Percentiles rank a stretch among this genome's conserved stretches.
Conservation (phyloP, 345 rosid genomes). For the Arabidopsis suecica region DNA sequence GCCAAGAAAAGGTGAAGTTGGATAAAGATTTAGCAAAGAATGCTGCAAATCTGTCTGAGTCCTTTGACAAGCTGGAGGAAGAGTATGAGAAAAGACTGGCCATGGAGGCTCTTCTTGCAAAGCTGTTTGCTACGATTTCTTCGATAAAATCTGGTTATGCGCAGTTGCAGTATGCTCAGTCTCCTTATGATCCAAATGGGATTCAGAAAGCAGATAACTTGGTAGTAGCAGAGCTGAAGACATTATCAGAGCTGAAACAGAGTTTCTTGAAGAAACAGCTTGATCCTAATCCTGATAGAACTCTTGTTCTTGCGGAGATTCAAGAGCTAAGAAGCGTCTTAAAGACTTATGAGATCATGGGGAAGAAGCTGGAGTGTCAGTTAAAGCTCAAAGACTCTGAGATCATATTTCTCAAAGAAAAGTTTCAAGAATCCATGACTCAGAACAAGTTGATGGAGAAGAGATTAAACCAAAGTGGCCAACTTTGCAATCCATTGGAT, state of each 20-base stretch:
- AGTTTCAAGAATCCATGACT: slow-evolving; percentile 52
- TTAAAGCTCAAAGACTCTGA: slow-evolving; percentile 78
- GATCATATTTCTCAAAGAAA: slow-evolving; percentile 65
- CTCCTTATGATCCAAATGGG: slow-evolving; percentile 80
- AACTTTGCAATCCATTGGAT: slow-evolving; percentile 46
- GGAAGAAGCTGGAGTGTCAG: slow-evolving; percentile 80
- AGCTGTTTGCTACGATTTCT: slow-evolving; percentile 77
- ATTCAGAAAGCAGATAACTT: slow-evolving; percentile 71
- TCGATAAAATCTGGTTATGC: slow-evolving; percentile 78
- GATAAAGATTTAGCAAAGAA: slow-evolving; percentile 41
- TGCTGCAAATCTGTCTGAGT: slow-evolving; percentile 49
- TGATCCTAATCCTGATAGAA: slow-evolving; percentile 63
- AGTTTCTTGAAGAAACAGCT: slow-evolving; percentile 74
- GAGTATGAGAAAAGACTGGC: slow-evolving; percentile 50
- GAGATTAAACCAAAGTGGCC: slow-evolving; percentile 72
- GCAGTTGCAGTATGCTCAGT: slow-evolving; percentile 77
- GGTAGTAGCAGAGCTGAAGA: slow-evolving; percentile 67
- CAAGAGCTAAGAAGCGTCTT: slow-evolving; percentile 70
- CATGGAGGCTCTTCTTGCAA: slow-evolving; percentile 75
- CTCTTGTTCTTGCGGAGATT: slow-evolving; percentile 67
- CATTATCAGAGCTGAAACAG: slow-evolving; percentile 79
- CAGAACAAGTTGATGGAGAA: slow-evolving; percentile 64
- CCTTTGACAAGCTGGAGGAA: slow-evolving; percentile 57
- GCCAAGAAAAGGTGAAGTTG: slow-evolving; percentile 46
- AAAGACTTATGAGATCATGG: slow-evolving; percentile 66